Percentiles rank a stretch among this genome's conserved stretches.
These are phyloP conservation scores for Pichia sp. DNA, from an alignment of 1,139 yeast species.

Conservation along the genomic window DNA sequence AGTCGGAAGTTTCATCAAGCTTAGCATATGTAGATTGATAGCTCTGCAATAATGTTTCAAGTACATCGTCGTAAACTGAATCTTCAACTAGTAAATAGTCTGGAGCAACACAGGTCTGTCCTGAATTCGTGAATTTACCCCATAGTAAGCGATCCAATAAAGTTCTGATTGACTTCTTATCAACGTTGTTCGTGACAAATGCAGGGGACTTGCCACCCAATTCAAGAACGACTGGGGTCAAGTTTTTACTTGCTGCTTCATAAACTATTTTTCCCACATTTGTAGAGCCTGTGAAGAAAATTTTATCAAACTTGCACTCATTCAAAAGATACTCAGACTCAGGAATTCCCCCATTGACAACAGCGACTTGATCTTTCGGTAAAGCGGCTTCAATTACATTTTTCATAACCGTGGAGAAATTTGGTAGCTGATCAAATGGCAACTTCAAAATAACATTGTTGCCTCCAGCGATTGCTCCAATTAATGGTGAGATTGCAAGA, in stretches of 20 bases:
- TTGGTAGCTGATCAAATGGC: constrained; percentile 72
- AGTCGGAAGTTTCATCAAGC: constrained; percentile 37
- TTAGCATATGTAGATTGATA: constrained; percentile 44
- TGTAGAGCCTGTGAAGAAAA: constrained; percentile 81
- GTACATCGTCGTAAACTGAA: constrained; percentile 50
- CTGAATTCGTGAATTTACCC: constrained; percentile 79
- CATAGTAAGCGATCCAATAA: constrained; percentile 69
- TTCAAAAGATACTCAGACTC: constrained; percentile 62
- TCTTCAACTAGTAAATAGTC: constrained; percentile 74
- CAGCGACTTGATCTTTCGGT: constrained; percentile 50
- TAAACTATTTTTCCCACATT: constrained; percentile 75
- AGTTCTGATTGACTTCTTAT: constrained; percentile 36
- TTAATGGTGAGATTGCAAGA: constrained; percentile 61
- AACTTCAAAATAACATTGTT: constrained; percentile 71
- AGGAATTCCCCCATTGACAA: constrained; percentile 69
- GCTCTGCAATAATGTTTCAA: constrained; percentile 41
- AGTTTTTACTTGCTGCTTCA: constrained; percentile 72
- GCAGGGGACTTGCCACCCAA: constrained; percentile 94
- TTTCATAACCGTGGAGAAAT: constrained; percentile 53
- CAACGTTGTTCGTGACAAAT: constrained; percentile 52
- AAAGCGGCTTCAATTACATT: constrained; percentile 50
- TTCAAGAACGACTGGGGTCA: constrained; percentile 80
- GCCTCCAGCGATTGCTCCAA: constrained; percentile 86
- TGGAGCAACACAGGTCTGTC: constrained; percentile 88
- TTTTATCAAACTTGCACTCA: constrained; percentile 69